Evolutionary conservation across 148 eudicot species (phyloP).

Genomic region (Amaranthus cruentus): DNA sequence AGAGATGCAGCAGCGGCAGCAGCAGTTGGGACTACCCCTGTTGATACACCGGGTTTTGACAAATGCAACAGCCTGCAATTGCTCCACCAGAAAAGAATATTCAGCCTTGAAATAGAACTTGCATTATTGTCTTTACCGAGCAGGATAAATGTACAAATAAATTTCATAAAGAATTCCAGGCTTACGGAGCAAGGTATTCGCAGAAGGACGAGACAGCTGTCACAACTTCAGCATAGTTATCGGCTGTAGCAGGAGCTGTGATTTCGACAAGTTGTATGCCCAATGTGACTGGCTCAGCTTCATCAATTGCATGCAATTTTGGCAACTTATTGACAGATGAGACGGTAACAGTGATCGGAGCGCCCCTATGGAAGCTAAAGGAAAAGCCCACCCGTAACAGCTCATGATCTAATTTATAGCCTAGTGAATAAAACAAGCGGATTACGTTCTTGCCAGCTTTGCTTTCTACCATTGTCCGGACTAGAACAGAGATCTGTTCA

Average conservation of each 20-base stretch:
- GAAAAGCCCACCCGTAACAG: constrained; percentile 73
- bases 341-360: constrained; percentile 78
- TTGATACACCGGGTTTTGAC: constrained; percentile 79
- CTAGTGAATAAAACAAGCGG: constrained; percentile 69
- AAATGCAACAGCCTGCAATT: constrained; percentile 76
- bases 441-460: constrained; percentile 88
- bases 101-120: background rate
- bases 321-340: constrained; percentile 78
- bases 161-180: background rate
- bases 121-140: background rate
- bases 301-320: constrained; percentile 78
- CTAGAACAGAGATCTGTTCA: constrained; percentile 79
- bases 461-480: constrained; percentile 77
- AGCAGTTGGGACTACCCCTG: constrained; percentile 90
- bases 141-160: background rate
- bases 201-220: constrained; percentile 84
- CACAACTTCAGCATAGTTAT: constrained; percentile 74
- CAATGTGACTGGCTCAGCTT: constrained; percentile 71
- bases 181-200: constrained; percentile 97
- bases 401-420: constrained; percentile 88
- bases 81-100: background rate
- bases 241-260: constrained; percentile 84
- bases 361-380: constrained; percentile 71
- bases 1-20: constrained; percentile 95
- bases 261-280: constrained; percentile 95